Evolutionary conservation across 257 asterid genomes (phyloP).

Genomic region (Verbena officinalis): DNA sequence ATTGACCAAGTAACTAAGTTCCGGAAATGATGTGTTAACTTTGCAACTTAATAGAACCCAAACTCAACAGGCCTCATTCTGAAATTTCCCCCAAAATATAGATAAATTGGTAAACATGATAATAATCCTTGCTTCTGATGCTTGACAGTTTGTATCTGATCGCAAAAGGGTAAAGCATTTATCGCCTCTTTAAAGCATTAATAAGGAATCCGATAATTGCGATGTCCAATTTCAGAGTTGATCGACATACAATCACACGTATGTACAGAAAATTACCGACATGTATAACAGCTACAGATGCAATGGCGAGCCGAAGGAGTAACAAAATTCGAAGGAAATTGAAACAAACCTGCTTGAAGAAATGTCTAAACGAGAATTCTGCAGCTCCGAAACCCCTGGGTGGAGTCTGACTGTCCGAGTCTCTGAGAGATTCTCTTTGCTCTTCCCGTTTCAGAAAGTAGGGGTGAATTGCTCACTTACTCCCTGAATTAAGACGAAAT

Average conservation of each 20-base stretch:
- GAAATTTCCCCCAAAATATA: not conserved
- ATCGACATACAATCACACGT: not conserved
- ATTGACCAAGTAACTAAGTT: not conserved
- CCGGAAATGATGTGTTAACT: not conserved
- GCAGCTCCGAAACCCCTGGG: not conserved
- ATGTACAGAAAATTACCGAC: not conserved
- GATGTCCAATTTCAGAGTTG: constrained; percentile 3
- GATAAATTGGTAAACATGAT: not conserved
- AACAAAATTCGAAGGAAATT: not conserved
- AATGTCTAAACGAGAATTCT: constrained; percentile 4
- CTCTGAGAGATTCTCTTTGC: not conserved
- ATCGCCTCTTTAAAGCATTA: not conserved
- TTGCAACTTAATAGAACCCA: not conserved
- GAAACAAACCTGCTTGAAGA: constrained; percentile 18
- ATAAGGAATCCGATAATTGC: not conserved
- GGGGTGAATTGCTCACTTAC: not conserved
- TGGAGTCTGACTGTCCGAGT: not conserved
- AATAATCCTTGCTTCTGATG: not conserved
- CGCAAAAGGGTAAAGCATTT: not conserved
- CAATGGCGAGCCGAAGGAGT: not conserved
- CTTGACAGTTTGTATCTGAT: not conserved
- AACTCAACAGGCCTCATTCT: constrained; percentile 1
- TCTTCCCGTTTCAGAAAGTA: not conserved
- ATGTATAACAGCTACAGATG: not conserved
- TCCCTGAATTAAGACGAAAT: not conserved